Conservation (phyloP, 2,329 filamentous ascomycete genomes). For the Fusarium falciforme region DNA sequence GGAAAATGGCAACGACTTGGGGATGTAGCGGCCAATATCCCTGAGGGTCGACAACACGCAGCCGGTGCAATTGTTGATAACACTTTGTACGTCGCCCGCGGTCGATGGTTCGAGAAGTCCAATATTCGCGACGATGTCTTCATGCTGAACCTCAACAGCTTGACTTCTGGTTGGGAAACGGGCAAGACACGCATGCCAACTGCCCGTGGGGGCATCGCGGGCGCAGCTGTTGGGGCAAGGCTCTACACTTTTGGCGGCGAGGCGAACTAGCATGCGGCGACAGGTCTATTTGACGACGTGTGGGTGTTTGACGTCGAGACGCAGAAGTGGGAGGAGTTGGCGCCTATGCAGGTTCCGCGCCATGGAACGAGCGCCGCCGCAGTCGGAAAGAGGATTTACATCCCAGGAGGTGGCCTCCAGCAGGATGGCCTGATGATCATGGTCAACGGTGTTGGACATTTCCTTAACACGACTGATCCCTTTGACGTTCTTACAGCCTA, state of each 20-base stretch:
- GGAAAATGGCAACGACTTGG: not conserved
- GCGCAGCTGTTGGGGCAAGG: not conserved
- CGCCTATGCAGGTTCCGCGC: not conserved
- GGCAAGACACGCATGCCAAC: not conserved
- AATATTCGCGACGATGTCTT: not conserved
- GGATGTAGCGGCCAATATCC: not conserved
- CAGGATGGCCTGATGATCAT: not conserved
- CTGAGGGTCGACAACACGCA: not conserved
- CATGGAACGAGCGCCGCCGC: not conserved
- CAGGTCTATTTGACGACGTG: not conserved
- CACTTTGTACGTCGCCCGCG: not conserved
- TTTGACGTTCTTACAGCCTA: not conserved
- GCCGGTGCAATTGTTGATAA: not conserved
- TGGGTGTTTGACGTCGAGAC: not conserved
- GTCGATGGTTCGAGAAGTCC: not conserved
- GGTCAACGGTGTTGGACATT: not conserved
- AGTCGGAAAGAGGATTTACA: not conserved
- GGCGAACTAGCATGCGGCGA: not conserved
- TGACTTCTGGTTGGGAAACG: not conserved
- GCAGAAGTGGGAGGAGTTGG: not conserved
- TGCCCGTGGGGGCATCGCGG: not conserved
- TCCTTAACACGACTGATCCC: not conserved
- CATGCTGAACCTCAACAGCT: not conserved
- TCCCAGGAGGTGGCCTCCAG: not conserved
- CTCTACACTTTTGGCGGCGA: not conserved